These are phyloP conservation scores for Ophiostoma triangulosporum DNA, from an alignment of 2,329 filamentous ascomycete genomes.

Conservation along the genomic window DNA sequence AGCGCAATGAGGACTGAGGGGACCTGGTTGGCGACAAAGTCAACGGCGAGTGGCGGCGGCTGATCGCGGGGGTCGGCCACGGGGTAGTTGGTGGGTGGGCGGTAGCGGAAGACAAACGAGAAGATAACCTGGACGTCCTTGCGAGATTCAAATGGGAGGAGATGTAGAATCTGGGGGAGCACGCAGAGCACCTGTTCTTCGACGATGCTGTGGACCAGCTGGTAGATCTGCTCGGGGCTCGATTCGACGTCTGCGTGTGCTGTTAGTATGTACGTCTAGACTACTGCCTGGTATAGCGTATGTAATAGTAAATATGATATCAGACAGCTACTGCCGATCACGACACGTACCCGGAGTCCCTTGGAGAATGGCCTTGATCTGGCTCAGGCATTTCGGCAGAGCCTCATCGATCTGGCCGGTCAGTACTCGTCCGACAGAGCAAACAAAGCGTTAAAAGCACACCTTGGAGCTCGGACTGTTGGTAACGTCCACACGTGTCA, in stretches of 20 bases:
- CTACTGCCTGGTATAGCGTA: not conserved
- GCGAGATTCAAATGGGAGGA: slow-evolving; percentile 85
- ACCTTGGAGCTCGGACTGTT: slow-evolving; percentile 9
- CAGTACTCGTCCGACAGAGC: not conserved
- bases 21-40: slow-evolving; percentile 74
- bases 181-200: slow-evolving; percentile 77
- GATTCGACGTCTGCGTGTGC: slow-evolving; percentile 68
- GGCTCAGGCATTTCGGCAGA: slow-evolving; percentile 66
- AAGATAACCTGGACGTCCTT: slow-evolving; percentile 95
- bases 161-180: slow-evolving; percentile 69
- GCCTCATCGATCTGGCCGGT: slow-evolving; percentile 43
- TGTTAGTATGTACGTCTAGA: too few species aligned
- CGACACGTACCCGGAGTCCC: slow-evolving; percentile 73
- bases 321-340: too few species aligned
- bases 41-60: slow-evolving; percentile 69
- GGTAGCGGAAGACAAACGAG: slow-evolving; percentile 87
- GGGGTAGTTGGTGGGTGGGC: slow-evolving; percentile 36
- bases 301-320: too few species aligned
- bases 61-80: slow-evolving; percentile 27
- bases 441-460: not conserved
- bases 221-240: slow-evolving; percentile 74
- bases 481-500: slow-evolving; percentile 13
- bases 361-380: slow-evolving; percentile 90
- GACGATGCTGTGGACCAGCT: slow-evolving; percentile 72
- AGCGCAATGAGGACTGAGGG: slow-evolving; percentile 80